Percentiles rank a stretch among this genome's conserved stretches.
Conservation (phyloP, 208 protist species). For the Phytomonas sp. region DNA sequence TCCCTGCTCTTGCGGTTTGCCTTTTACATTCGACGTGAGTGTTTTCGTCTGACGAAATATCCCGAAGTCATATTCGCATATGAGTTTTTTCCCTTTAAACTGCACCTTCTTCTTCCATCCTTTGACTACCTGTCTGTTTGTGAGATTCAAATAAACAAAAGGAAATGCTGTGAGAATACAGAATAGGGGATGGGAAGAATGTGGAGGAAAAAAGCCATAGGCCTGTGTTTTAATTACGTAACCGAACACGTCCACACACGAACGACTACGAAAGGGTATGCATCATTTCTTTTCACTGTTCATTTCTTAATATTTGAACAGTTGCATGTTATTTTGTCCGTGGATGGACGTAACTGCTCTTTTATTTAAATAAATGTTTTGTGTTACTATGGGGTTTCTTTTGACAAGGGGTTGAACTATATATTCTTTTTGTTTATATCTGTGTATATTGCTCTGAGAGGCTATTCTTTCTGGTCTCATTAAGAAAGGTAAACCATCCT, state of each 20-base stretch:
- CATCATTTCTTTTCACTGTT: background rate
- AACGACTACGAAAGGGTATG: background rate
- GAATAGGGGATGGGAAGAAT: background rate
- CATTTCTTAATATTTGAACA: background rate
- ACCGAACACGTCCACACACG: background rate
- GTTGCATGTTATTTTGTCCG: background rate
- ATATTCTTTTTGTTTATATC: background rate
- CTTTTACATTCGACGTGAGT: background rate
- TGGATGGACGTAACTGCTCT: background rate
- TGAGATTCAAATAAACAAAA: background rate
- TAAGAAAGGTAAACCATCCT: background rate
- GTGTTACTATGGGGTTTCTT: background rate
- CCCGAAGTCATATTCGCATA: background rate
- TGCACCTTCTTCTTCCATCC: background rate
- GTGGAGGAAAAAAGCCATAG: background rate
- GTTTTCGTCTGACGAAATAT: background rate
- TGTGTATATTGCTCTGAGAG: background rate
- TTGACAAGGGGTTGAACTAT: background rate
- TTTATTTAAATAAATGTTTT: constrained; percentile 4
- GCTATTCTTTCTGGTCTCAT: background rate
- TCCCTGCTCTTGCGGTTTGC: background rate
- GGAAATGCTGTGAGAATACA: background rate
- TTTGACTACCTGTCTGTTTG: background rate
- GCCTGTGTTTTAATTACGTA: background rate
- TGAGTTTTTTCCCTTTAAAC: background rate